These are phyloP conservation scores for Psophocarpus tetragonolobus DNA, from an alignment of 306 rosid genomes.

Conservation along the genomic window DNA sequence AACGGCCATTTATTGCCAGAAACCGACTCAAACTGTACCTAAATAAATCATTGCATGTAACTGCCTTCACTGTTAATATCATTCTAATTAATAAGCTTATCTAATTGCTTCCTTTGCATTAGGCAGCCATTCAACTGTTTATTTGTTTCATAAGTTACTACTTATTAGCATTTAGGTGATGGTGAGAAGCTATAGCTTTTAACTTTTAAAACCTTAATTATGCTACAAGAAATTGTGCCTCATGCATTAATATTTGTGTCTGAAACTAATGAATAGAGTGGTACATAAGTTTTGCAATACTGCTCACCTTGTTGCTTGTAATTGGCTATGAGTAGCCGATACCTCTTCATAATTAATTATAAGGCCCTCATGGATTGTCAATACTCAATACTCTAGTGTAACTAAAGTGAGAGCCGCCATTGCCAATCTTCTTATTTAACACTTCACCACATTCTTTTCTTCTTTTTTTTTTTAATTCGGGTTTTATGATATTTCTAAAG, in stretches of 20 bases:
- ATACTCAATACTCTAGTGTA: conserved; percentile 8
- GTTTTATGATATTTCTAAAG: not conserved
- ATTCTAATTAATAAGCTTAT: not conserved
- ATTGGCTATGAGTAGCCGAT: conserved; percentile 4
- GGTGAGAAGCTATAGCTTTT: not conserved
- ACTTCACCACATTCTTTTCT: not conserved
- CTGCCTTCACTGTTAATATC: conserved; percentile 23
- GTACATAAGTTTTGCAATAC: not conserved
- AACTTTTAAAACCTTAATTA: conserved; percentile 9
- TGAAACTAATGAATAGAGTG: not conserved
- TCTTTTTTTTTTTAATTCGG: not conserved
- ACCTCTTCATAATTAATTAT: not conserved
- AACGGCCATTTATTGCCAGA: conserved; percentile 30
- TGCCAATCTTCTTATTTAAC: not conserved
- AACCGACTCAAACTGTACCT: not conserved
- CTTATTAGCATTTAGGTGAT: not conserved
- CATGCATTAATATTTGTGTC: too few species aligned
- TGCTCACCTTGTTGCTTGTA: conserved; percentile 21
- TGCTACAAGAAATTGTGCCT: not conserved
- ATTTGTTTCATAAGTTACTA: conserved; percentile 23
- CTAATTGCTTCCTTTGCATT: not conserved
- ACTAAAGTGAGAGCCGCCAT: not conserved
- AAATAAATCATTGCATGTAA: conserved; percentile 43
- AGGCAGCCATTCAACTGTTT: conserved; percentile 17
- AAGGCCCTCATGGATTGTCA: conserved; percentile 17